Evolutionary conservation across 306 rosid species (phyloP).

Genomic region (Prunus armeniaca): DNA sequence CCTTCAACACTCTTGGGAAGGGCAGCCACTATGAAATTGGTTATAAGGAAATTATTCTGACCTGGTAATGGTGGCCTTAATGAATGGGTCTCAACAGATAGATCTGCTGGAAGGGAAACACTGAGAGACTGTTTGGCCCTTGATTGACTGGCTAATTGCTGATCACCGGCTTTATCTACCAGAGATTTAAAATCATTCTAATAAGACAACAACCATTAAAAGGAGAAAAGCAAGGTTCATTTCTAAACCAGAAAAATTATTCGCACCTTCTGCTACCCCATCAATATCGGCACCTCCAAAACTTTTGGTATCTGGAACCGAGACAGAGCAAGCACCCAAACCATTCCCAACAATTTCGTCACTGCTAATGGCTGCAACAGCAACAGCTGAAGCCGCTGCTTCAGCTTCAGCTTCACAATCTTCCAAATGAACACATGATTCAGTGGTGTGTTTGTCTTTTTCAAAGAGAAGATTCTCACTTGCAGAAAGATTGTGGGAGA

Average conservation of each 20-base stretch:
- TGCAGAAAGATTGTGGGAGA: conserved; percentile 56
- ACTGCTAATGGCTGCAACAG: conserved; percentile 87
- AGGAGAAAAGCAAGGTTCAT: not conserved
- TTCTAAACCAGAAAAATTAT: not conserved
- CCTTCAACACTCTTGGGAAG: conserved; percentile 45
- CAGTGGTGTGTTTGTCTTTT: conserved; percentile 60
- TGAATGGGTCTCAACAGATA: conserved; percentile 82
- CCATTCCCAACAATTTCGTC: conserved; percentile 77
- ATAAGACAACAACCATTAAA: not conserved
- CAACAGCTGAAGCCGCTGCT: conserved; percentile 99
- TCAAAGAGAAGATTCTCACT: conserved; percentile 68
- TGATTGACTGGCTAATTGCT: conserved; percentile 58
- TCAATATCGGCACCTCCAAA: conserved; percentile 54
- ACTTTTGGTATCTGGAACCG: conserved; percentile 57
- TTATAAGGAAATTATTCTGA: conserved; percentile 18
- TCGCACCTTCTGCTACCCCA: conserved; percentile 57
- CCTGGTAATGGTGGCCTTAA: conserved; percentile 68
- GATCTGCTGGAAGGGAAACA: conserved; percentile 87
- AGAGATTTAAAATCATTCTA: conserved; percentile 14
- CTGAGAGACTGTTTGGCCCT: conserved; percentile 69
- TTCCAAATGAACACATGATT: conserved; percentile 58
- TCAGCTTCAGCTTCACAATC: conserved; percentile 92
- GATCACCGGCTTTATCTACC: conserved; percentile 61
- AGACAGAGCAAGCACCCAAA: conserved; percentile 53
- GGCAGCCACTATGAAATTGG: conserved; percentile 13